These are phyloP conservation scores for Cyberlindnera amylophila DNA, from an alignment of 805 yeast species.

Conservation along the genomic window DNA sequence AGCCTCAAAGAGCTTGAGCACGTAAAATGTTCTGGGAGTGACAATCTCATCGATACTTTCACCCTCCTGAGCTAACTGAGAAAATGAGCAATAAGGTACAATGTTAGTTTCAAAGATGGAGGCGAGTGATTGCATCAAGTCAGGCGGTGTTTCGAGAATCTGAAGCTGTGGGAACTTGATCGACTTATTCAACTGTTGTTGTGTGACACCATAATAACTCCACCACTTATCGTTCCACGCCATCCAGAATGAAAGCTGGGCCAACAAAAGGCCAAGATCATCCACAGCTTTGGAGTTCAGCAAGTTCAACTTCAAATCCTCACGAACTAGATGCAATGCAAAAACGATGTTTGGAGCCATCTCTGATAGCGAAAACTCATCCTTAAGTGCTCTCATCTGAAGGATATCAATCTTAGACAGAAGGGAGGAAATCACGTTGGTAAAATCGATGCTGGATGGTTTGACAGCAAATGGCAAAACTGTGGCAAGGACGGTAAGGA, in stretches of 20 bases:
- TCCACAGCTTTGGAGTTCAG: slow-evolving; percentile 34
- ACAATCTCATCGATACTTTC: slow-evolving; percentile 54
- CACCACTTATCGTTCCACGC: slow-evolving; percentile 73
- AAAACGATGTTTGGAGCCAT: slow-evolving; percentile 59
- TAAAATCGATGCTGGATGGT: slow-evolving; percentile 16
- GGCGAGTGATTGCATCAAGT: slow-evolving; percentile 50
- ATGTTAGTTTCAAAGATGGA: slow-evolving; percentile 44
- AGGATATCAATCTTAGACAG: slow-evolving; percentile 12
- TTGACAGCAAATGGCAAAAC: slow-evolving; percentile 42
- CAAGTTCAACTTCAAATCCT: slow-evolving; percentile 63
- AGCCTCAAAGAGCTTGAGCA: slow-evolving; percentile 59
- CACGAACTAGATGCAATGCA: slow-evolving; percentile 72
- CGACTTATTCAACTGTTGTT: slow-evolving; percentile 33
- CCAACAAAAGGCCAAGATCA: slow-evolving; percentile 50
- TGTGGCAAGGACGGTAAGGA: slow-evolving; percentile 46
- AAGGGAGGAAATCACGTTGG: slow-evolving; percentile 14
- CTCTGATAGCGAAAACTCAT: slow-evolving; percentile 39
- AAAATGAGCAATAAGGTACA: slow-evolving; percentile 57
- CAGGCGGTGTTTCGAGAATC: slow-evolving; percentile 52
- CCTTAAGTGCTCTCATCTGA: slow-evolving; percentile 25
- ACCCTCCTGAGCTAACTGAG: slow-evolving; percentile 61
- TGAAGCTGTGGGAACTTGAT: slow-evolving; percentile 36
- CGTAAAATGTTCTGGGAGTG: slow-evolving; percentile 62
- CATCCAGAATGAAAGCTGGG: slow-evolving; percentile 62
- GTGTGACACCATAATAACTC: slow-evolving; percentile 45